Evolutionary conservation across 306 rosid genomes (phyloP).

Genomic region (Glycyrrhiza uralensis): DNA sequence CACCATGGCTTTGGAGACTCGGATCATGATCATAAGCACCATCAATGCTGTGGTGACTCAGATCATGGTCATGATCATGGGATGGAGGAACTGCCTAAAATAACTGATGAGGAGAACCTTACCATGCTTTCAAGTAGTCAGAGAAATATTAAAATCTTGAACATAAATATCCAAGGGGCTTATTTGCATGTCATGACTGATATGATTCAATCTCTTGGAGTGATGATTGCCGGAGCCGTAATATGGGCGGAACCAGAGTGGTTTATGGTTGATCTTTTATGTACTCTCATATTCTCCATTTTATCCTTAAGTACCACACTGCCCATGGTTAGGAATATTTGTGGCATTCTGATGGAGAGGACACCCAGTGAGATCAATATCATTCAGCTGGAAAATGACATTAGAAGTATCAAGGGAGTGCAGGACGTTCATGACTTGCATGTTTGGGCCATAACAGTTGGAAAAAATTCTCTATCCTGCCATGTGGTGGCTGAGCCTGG

Average conservation of each 20-base stretch:
- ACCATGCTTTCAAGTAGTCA: constrained; percentile 39
- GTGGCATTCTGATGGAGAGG: constrained; percentile 71
- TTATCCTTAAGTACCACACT: constrained; percentile 64
- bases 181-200: constrained; percentile 86
- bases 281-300: constrained; percentile 74
- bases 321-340: constrained; percentile 59
- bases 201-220: constrained; percentile 92
- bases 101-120: constrained; percentile 46
- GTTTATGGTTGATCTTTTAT: constrained; percentile 67
- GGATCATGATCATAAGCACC: constrained; percentile 32
- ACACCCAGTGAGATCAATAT: constrained; percentile 62
- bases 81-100: constrained; percentile 32
- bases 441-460: constrained; percentile 79
- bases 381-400: constrained; percentile 45
- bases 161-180: constrained; percentile 91
- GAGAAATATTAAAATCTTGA: constrained; percentile 26
- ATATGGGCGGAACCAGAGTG: constrained; percentile 77
- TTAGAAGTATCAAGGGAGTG: constrained; percentile 72
- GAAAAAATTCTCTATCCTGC: constrained; percentile 71
- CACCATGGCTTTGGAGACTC: constrained; percentile 12
- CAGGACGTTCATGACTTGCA: constrained; percentile 70
- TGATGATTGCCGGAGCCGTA: constrained; percentile 85
- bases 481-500: constrained; percentile 64
- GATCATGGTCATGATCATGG: constrained; percentile 38
- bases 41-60: not conserved